Evolutionary conservation across 2,329 filamentous ascomycete species (phyloP).

Genomic region (Phialemonium atrogriseum): DNA sequence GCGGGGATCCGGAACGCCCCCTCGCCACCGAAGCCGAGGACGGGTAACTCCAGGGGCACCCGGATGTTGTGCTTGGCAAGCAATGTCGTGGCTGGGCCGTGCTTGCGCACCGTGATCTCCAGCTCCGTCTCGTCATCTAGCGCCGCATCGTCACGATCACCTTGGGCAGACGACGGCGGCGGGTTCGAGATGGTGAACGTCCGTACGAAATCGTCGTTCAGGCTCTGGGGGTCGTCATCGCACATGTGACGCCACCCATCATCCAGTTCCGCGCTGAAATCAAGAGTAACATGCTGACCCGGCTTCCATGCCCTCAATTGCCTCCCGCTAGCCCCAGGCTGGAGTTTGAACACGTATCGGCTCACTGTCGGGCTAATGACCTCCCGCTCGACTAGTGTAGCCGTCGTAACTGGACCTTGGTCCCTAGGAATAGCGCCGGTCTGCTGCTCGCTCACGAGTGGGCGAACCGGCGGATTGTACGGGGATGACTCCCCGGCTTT

Average conservation of each 20-base stretch:
- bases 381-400: slow-evolving; percentile 50
- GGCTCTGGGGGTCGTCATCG: slow-evolving; percentile 65
- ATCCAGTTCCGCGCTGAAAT: slow-evolving; percentile 62
- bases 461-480: slow-evolving; percentile 69
- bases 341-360: slow-evolving; percentile 47
- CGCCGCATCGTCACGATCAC: slow-evolving; percentile 10
- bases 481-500: slow-evolving; percentile 52
- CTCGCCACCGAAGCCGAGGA: slow-evolving; percentile 67
- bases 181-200: slow-evolving; percentile 73
- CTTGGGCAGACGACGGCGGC: slow-evolving; percentile 27
- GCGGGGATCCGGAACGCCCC: slow-evolving; percentile 30
- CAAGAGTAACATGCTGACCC: slow-evolving; percentile 71
- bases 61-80: slow-evolving; percentile 51
- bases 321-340: slow-evolving; percentile 7
- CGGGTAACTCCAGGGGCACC: slow-evolving; percentile 50
- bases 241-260: slow-evolving; percentile 76
- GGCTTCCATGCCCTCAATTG: slow-evolving; percentile 43
- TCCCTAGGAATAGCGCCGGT: background rate
- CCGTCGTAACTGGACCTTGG: slow-evolving; percentile 24
- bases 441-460: slow-evolving; percentile 49
- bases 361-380: slow-evolving; percentile 58
- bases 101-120: slow-evolving; percentile 63
- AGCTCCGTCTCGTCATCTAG: slow-evolving; percentile 37
- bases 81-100: slow-evolving; percentile 60
- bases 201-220: slow-evolving; percentile 79